A percentile compares a stretch with the other conserved stretches of the same genome.
Evolutionary conservation across 495 filamentous ascomycete species (phyloP).

Genomic region (Beverwykella pulmonaria): DNA sequence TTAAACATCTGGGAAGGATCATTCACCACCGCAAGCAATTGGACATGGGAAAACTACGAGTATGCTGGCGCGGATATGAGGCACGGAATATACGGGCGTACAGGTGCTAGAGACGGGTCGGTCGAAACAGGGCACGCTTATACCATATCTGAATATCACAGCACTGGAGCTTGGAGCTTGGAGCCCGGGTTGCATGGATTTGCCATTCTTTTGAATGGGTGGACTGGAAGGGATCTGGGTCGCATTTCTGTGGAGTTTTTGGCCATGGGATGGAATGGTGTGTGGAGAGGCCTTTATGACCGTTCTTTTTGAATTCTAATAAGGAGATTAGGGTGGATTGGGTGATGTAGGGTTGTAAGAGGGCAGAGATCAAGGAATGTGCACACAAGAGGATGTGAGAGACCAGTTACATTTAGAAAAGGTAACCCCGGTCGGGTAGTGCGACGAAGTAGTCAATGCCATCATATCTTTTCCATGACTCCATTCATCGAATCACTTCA

Average conservation of each 20-base stretch:
- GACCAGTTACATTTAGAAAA: too few relatives aligned
- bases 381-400: too few relatives aligned
- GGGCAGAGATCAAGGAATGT: neutral
- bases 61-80: neutral
- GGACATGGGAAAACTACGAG: neutral
- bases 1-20: neutral
- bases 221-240: neutral
- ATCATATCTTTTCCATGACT: neutral
- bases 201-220: neutral
- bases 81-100: neutral
- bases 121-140: conserved; percentile 1
- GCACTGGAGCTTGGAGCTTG: conserved; percentile 17
- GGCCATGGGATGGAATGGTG: neutral
- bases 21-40: neutral
- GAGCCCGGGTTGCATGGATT: neutral
- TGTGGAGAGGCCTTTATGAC: conserved; percentile 2
- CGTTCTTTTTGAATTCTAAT: conserved; percentile 8
- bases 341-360: neutral
- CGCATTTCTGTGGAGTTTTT: conserved; percentile 18
- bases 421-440: neutral
- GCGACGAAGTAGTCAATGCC: neutral
- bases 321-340: neutral
- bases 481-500: neutral
- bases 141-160: conserved; percentile 21
- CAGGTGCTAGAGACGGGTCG: neutral